Evolutionary conservation across 495 filamentous ascomycete species (phyloP), one percentile per base, ranked within the genome.

Genomic region (Annulohypoxylon moriforme): DNA sequence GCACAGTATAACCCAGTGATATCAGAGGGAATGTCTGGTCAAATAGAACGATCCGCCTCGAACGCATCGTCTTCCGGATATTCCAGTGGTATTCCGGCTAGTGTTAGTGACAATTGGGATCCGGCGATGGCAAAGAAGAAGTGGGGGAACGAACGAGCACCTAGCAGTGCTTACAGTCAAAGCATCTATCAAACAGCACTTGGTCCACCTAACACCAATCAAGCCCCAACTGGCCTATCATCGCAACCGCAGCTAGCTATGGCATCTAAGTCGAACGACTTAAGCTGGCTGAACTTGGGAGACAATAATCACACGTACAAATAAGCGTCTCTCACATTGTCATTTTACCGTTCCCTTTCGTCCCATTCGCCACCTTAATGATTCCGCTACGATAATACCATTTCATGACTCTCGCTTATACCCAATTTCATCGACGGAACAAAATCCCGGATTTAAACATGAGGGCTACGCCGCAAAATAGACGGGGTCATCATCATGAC

Each of bases 201-300:
- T 33, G 69, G 81, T 79, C 72, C 76, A n/a, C 67, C 76, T 77
- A 81, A 44, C 80, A 75, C 69, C 44, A 82, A 24, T 46, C 83
- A 22, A 77, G 82, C 72, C 59, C 65, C 69, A 0, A 72, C 79
- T 0, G 82, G 84, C 5, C 64, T 82, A 10, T 80, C 81, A 50
- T 78, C 82, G 34, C 85, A 84, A 64, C 76, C 80, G 11, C 82
- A 81, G 20, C 65, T 78, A n/a, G 61, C 76, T 22, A 77, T 76
- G 65, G 75, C 75, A 20, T 71, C 76, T 16, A 76, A 76, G 56
- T 77, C 80, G 16, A 80, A 83, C 25, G 91, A 94, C 77, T 91
- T 94, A 88, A 92, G 90, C 80, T 94, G 91, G 91, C 79, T 94
- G 40, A 93, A 93, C 76, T 78, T 94, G 27, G 80, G 81, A 27